phyloP scores from a whole-genome alignment of 345 rosid genomes.

The Boechera retrofracta region DNA sequence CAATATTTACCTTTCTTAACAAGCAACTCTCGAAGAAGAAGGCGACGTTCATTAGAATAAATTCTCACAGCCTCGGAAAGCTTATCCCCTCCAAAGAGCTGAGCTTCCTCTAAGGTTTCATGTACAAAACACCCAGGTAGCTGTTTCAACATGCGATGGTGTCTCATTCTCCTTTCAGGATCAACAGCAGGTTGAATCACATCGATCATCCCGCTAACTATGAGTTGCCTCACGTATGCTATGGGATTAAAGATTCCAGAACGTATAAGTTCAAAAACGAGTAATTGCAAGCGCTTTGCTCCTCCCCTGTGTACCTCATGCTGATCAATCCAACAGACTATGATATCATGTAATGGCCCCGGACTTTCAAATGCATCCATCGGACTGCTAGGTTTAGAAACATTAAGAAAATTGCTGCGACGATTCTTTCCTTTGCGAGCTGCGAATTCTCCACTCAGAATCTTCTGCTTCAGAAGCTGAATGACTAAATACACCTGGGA shows the following conservation, averaged over 20 bases:
- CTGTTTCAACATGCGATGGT: conserved; percentile 78
- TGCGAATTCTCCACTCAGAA: conserved; percentile 57
- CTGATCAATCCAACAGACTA: conserved; percentile 99
- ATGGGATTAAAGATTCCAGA: conserved; percentile 89
- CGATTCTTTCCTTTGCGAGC: conserved; percentile 48
- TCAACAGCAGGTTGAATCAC: conserved; percentile 54
- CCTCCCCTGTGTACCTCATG: conserved; percentile 84
- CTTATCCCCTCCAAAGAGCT: conserved; percentile 62
- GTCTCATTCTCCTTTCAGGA: conserved; percentile 68
- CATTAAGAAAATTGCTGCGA: conserved; percentile 45
- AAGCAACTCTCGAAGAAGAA: conserved; percentile 67
- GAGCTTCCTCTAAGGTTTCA: conserved; percentile 69
- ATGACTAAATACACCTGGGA: conserved; percentile 82
- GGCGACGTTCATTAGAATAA: conserved; percentile 83
- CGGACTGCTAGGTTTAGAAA: conserved; percentile 43
- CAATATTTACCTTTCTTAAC: conserved; percentile 45
- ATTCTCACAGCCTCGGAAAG: conserved; percentile 66
- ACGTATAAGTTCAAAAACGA: conserved; percentile 75
- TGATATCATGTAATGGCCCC: conserved; percentile 89
- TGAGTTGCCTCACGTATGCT: conserved; percentile 90
- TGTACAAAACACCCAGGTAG: conserved; percentile 73
- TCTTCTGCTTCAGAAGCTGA: conserved; percentile 77
- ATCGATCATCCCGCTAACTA: conserved; percentile 89
- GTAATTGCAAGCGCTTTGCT: conserved; percentile 71
- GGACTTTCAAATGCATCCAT: conserved; percentile 82